Evolutionary conservation across 768 basidiomycete genomes (phyloP).

Genomic region (Mycena pura): DNA sequence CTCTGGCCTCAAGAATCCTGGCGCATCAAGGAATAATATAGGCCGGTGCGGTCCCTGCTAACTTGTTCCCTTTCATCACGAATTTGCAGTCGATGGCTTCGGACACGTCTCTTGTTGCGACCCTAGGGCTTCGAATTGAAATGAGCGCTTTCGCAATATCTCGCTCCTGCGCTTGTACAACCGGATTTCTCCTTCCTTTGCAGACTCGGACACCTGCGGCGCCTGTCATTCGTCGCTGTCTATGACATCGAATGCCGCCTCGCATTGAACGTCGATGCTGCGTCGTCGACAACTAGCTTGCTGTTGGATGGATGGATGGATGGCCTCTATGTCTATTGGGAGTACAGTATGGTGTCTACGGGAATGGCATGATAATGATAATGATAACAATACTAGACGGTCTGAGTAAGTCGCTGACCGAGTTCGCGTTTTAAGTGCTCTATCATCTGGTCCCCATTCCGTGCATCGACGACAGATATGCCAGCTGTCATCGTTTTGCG

Average conservation of each 20-base stretch:
- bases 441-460: conserved; percentile 23
- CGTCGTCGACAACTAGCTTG: no score
- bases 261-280: no score
- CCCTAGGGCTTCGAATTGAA: conserved; percentile 21
- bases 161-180: conserved; percentile 23
- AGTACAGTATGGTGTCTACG: conserved; percentile 11
- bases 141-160: conserved; percentile 22
- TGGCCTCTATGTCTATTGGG: background rate
- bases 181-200: no score
- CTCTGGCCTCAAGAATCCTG: conserved; percentile 23
- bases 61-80: background rate
- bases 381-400: conserved; percentile 12
- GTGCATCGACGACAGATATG: conserved; percentile 24
- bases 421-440: conserved; percentile 22
- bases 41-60: background rate
- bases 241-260: no score
- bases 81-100: conserved; percentile 21
- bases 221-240: no score
- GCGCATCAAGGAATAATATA: conserved; percentile 24
- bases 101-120: conserved; percentile 29
- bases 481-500: conserved; percentile 28
- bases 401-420: conserved; percentile 21
- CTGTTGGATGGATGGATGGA: background rate
- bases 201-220: no score
- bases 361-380: background rate